Conservation (phyloP, 805 yeast genomes). For the Jamesozyma lodderae region DNA sequence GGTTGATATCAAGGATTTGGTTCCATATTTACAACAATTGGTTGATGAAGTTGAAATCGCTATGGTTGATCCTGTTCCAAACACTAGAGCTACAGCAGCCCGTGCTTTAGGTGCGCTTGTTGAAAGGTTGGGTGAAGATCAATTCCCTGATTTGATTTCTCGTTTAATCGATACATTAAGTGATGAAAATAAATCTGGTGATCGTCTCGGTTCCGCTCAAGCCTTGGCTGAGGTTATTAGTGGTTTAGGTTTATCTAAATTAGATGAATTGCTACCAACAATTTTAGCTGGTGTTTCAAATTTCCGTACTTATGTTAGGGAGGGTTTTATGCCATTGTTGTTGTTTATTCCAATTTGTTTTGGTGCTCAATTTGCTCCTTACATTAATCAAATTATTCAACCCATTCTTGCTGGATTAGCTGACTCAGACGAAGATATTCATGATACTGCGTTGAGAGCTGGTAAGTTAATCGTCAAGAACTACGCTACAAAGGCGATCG, state of each 20-base stretch:
- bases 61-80: slow-evolving; percentile 98
- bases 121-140: slow-evolving; percentile 92
- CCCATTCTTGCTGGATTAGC: slow-evolving; percentile 88
- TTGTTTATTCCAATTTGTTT: slow-evolving; percentile 90
- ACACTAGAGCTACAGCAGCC: slow-evolving; percentile 93
- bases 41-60: slow-evolving; percentile 81
- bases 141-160: slow-evolving; percentile 85
- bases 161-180: slow-evolving; percentile 64
- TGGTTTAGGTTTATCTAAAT: slow-evolving; percentile 79
- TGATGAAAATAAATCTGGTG: slow-evolving; percentile 76
- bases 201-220: slow-evolving; percentile 94
- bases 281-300: slow-evolving; percentile 65
- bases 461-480: slow-evolving; percentile 87
- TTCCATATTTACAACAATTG: slow-evolving; percentile 72
- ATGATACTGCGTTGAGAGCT: slow-evolving; percentile 84
- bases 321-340: slow-evolving; percentile 85
- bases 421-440: slow-evolving; percentile 74
- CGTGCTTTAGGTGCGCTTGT: slow-evolving; percentile 94
- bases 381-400: slow-evolving; percentile 77
- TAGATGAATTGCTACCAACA: slow-evolving; percentile 81
- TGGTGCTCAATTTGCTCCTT: slow-evolving; percentile 85
- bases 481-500: slow-evolving; percentile 88
- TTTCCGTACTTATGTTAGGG: slow-evolving; percentile 64
- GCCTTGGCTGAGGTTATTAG: slow-evolving; percentile 89
- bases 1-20: slow-evolving; percentile 78